Conservation (phyloP, 768 basidiomycete species). For the Pleurotus sapidus region DNA sequence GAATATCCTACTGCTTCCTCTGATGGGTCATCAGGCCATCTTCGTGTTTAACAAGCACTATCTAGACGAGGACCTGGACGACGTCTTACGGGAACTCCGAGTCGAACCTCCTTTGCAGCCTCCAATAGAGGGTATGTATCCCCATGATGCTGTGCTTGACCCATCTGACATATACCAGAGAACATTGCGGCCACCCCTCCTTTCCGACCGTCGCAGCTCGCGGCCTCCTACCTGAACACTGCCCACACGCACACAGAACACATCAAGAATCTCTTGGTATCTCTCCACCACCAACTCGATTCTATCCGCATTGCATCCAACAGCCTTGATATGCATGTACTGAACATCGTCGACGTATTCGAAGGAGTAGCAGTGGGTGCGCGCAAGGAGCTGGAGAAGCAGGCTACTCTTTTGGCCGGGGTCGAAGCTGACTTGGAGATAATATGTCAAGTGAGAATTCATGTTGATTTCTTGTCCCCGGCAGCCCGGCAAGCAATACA, state of each 20-base stretch:
- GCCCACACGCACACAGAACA: slow-evolving; percentile 66
- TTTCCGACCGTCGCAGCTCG: slow-evolving; percentile 63
- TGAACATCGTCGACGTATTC: slow-evolving; percentile 69
- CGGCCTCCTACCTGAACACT: slow-evolving; percentile 60
- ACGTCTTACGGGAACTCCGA: slow-evolving; percentile 62
- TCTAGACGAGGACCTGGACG: slow-evolving; percentile 65
- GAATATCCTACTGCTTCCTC: not conserved
- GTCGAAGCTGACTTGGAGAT: slow-evolving; percentile 73
- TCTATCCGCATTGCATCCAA: slow-evolving; percentile 72
- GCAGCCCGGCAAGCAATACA: slow-evolving; percentile 69
- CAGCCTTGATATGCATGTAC: slow-evolving; percentile 69
- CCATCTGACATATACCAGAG: slow-evolving; percentile 33
- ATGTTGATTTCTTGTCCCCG: slow-evolving; percentile 72
- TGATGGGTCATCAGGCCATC: slow-evolving; percentile 45
- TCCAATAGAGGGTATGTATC: slow-evolving; percentile 61
- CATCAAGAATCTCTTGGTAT: slow-evolving; percentile 45
- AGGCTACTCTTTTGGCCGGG: slow-evolving; percentile 57
- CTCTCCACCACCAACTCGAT: slow-evolving; percentile 64
- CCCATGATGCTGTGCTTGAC: not conserved
- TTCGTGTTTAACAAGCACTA: slow-evolving; percentile 85
- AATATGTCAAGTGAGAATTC: slow-evolving; percentile 62
- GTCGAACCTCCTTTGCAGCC: slow-evolving; percentile 63
- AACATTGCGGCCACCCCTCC: slow-evolving; percentile 68
- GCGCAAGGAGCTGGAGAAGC: slow-evolving; percentile 67
- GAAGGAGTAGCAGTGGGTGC: slow-evolving; percentile 54